These are phyloP conservation scores for Actinidia polygama DNA, from an alignment of 179 eudicot genomes.

Conservation along the genomic window DNA sequence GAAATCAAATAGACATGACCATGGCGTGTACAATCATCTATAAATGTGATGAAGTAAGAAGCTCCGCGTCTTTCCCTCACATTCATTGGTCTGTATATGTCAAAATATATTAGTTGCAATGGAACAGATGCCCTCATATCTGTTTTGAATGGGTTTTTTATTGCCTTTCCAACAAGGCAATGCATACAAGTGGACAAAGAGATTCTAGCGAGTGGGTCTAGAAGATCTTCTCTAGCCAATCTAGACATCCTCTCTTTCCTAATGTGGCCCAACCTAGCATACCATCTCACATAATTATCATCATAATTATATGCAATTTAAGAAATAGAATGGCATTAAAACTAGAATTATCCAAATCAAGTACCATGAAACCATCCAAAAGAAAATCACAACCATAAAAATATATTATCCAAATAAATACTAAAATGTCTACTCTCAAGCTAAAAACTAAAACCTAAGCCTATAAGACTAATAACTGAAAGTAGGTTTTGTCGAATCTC, in stretches of 20 bases:
- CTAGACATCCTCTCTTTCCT: neutral
- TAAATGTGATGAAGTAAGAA: slow-evolving; percentile 6
- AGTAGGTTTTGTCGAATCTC: neutral
- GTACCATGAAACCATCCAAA: neutral
- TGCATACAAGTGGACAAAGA: neutral
- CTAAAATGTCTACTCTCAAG: neutral
- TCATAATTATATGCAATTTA: neutral
- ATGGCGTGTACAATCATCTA: neutral
- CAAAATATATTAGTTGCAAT: neutral
- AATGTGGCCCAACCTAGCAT: neutral
- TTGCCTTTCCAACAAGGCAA: neutral
- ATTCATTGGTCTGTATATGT: neutral
- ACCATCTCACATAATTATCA: neutral
- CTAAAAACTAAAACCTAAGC: neutral
- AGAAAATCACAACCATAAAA: neutral
- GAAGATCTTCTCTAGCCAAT: neutral
- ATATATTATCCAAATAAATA: neutral
- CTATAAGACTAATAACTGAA: neutral
- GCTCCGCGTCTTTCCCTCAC: neutral
- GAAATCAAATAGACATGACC: neutral
- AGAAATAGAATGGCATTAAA: neutral
- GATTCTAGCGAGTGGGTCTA: neutral
- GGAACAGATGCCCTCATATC: neutral
- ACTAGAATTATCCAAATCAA: no score
- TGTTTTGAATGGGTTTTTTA: neutral